A percentile compares a stretch with the other conserved stretches of the same genome.
Evolutionary conservation across 106 monocot genomes (phyloP).

Genomic region (Allium cepa): DNA sequence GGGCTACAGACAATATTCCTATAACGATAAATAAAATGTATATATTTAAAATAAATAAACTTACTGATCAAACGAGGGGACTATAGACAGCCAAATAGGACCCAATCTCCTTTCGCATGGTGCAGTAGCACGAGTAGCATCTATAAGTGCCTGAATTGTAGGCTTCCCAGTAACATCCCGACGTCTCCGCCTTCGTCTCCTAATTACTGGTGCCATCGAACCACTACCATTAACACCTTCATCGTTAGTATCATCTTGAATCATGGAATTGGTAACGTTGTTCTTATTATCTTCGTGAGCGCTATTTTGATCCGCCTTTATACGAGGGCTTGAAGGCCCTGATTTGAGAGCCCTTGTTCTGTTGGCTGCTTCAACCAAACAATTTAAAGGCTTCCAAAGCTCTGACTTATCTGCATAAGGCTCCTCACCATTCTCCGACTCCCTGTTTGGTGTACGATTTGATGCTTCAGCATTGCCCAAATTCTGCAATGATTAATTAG

Average conservation of each 20-base stretch:
- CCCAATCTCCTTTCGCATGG: slow-evolving; percentile 20
- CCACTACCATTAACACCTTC: slow-evolving; percentile 6
- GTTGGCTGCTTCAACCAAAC: slow-evolving; percentile 80
- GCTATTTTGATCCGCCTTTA: slow-evolving; percentile 39
- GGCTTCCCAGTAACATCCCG: slow-evolving; percentile 10
- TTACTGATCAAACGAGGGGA: slow-evolving; percentile 41
- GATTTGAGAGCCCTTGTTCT: slow-evolving; percentile 52
- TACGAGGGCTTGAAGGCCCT: slow-evolving; percentile 24
- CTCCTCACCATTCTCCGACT: slow-evolving; percentile 24
- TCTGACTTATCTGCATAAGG: slow-evolving; percentile 39
- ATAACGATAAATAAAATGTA: background rate
- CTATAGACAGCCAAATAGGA: slow-evolving; percentile 59
- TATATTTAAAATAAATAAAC: background rate
- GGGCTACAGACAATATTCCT: background rate
- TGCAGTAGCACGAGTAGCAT: slow-evolving; percentile 29
- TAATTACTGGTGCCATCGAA: slow-evolving; percentile 7
- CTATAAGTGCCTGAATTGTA: slow-evolving; percentile 43
- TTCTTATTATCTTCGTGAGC: slow-evolving; percentile 21
- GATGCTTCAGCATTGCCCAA: slow-evolving; percentile 41
- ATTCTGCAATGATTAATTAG: slow-evolving; percentile 25
- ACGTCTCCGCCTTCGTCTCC: slow-evolving; percentile 32
- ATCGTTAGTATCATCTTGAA: slow-evolving; percentile 25
- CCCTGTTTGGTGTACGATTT: slow-evolving; percentile 21
- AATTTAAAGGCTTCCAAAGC: slow-evolving; percentile 79
- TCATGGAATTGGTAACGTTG: slow-evolving; percentile 16